Conservation (phyloP, 441 rosid genomes). For the Kokia cookei region DNA sequence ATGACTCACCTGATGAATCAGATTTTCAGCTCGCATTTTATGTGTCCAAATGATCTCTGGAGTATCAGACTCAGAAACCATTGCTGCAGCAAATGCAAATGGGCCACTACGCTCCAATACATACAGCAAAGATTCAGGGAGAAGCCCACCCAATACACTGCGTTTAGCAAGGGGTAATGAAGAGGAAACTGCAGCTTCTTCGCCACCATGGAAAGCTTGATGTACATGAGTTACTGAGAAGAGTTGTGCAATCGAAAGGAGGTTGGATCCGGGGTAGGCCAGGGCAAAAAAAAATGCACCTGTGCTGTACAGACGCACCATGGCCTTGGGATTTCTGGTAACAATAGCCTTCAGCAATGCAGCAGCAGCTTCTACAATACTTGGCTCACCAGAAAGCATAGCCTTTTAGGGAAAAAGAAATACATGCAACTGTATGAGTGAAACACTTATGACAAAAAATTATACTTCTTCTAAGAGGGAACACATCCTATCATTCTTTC, state of each 20-base stretch:
- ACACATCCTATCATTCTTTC: background rate
- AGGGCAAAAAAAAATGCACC: slow-evolving; percentile 98
- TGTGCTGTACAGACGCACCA: slow-evolving; percentile 94
- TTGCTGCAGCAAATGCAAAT: slow-evolving; percentile 96
- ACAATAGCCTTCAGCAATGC: slow-evolving; percentile 92
- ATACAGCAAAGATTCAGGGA: slow-evolving; percentile 94
- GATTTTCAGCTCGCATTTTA: slow-evolving; percentile 99
- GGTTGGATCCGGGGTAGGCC: slow-evolving; percentile 99
- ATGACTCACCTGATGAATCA: slow-evolving; percentile 72
- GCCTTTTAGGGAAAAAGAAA: slow-evolving; percentile 41
- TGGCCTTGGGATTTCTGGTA: slow-evolving; percentile 98
- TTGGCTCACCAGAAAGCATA: slow-evolving; percentile 97
- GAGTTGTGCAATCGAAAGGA: slow-evolving; percentile 85
- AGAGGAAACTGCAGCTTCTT: slow-evolving; percentile 98
- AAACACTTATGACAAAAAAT: background rate
- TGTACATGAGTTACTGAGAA: slow-evolving; percentile 94
- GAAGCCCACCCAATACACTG: slow-evolving; percentile 99
- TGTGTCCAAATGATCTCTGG: slow-evolving; percentile 99
- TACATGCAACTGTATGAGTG: background rate
- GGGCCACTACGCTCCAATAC: slow-evolving; percentile 99
- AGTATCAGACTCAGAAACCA: slow-evolving; percentile 99
- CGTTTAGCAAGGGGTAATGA: slow-evolving; percentile 97
- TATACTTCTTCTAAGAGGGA: background rate
- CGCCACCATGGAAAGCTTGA: slow-evolving; percentile 99
- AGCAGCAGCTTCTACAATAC: slow-evolving; percentile 94